Conservation (phyloP, 1,139 yeast genomes). For the Taphrina sp. region DNA sequence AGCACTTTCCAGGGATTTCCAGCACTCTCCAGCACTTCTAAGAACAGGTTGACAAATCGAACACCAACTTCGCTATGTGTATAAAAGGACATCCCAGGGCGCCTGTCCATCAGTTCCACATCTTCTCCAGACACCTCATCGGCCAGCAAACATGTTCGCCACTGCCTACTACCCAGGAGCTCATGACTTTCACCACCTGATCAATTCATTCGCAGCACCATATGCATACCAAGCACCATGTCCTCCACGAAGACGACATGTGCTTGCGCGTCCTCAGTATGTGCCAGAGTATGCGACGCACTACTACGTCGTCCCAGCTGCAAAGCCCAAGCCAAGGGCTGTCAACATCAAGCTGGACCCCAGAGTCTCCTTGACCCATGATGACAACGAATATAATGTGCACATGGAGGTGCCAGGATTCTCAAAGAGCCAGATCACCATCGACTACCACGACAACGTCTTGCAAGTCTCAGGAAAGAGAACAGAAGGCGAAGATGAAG, state of each 20-base stretch:
- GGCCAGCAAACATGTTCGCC: neutral
- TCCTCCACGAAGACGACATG: too few species aligned
- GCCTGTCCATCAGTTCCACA: too few species aligned
- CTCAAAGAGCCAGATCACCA: slow-evolving; percentile 1
- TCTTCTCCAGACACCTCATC: too few species aligned
- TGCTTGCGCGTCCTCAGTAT: too few species aligned
- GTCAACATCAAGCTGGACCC: slow-evolving; percentile 6
- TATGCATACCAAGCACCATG: too few species aligned
- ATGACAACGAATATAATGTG: neutral
- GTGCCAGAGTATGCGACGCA: too few species aligned
- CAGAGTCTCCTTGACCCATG: neutral
- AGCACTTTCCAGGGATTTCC: slow-evolving; percentile 9
- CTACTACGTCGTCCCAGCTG: too few species aligned
- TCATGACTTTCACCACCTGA: slow-evolving; percentile 10
- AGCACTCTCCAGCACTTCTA: neutral
- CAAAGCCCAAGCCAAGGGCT: too few species aligned
- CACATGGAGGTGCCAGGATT: slow-evolving; percentile 10
- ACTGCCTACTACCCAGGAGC: slow-evolving; percentile 3
- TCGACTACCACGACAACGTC: slow-evolving; percentile 7
- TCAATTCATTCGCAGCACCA: slow-evolving; percentile 4
- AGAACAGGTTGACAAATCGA: too few species aligned
- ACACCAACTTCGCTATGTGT: too few species aligned
- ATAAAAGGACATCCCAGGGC: too few species aligned
- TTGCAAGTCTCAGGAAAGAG: slow-evolving; percentile 5
- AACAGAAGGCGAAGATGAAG: too few species aligned